Evolutionary conservation across 2,329 filamentous ascomycete species (phyloP).

Genomic region (Fusarium graminum): DNA sequence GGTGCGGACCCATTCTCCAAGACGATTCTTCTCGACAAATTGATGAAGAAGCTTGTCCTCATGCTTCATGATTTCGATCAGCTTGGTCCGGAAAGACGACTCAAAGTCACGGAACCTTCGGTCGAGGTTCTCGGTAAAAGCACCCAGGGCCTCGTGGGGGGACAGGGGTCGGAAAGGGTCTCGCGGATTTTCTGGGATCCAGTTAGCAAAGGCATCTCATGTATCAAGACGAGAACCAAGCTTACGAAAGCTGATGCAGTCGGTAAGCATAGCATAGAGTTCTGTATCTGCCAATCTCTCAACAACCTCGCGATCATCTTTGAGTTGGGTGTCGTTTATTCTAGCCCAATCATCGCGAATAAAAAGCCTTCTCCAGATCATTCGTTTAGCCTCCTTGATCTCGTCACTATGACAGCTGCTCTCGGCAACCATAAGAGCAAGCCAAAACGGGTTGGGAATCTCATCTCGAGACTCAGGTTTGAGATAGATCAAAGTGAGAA

Average conservation of each 20-base stretch:
- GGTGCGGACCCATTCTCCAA: constrained; percentile 74
- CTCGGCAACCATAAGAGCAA: constrained; percentile 74
- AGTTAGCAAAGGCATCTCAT: constrained; percentile 47
- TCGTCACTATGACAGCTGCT: constrained; percentile 67
- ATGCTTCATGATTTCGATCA: constrained; percentile 77
- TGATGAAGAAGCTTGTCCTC: constrained; percentile 77
- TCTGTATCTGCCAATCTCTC: constrained; percentile 73
- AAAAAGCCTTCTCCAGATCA: constrained; percentile 90
- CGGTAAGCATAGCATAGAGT: constrained; percentile 74
- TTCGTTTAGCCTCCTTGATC: constrained; percentile 68
- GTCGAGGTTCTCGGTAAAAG: constrained; percentile 72
- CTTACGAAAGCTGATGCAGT: constrained; percentile 75
- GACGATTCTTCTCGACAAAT: constrained; percentile 74
- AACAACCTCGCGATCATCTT: constrained; percentile 77
- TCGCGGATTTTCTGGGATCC: constrained; percentile 57
- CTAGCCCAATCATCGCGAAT: constrained; percentile 86
- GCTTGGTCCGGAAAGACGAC: constrained; percentile 73
- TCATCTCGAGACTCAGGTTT: constrained; percentile 63
- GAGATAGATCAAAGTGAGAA: constrained; percentile 79
- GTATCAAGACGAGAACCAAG: constrained; percentile 28
- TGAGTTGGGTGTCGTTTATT: constrained; percentile 81
- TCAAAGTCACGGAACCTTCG: constrained; percentile 71
- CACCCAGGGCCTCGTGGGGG: constrained; percentile 69
- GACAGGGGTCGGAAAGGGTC: constrained; percentile 60
- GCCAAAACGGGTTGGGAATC: constrained; percentile 78